phyloP scores from a whole-genome alignment of 140 eudicot species.

The Senecio squalidus region DNA sequence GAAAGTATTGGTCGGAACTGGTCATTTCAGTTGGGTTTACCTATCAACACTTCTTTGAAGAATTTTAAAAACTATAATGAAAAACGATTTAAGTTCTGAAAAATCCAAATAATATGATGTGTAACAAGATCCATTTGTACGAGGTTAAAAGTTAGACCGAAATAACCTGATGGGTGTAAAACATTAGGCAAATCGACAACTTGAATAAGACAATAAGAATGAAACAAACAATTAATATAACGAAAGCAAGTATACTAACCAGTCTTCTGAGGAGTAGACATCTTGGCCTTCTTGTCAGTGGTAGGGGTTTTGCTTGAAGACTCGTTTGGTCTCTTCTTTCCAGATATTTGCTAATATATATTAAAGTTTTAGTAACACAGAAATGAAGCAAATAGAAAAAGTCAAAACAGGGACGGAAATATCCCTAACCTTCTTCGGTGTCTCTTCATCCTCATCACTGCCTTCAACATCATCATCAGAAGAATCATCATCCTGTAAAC shows the following conservation, averaged over 20 bases:
- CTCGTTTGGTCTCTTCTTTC: conserved; percentile 64
- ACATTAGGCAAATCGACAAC: too few species aligned
- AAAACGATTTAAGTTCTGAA: too few species aligned
- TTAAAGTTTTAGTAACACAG: neutral
- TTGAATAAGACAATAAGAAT: neutral
- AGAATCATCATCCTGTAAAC: conserved; percentile 39
- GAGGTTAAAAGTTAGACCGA: too few species aligned
- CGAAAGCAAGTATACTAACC: conserved; percentile 31
- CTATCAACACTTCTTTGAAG: too few species aligned
- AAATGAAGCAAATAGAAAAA: neutral
- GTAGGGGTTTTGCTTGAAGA: conserved; percentile 54
- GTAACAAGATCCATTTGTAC: too few species aligned
- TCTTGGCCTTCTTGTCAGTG: conserved; percentile 60
- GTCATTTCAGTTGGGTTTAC: too few species aligned
- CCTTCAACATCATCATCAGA: conserved; percentile 41
- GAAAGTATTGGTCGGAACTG: too few species aligned
- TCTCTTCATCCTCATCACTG: conserved; percentile 53
- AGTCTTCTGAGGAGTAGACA: conserved; percentile 65
- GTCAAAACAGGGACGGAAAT: neutral
- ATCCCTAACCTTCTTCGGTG: conserved; percentile 59
- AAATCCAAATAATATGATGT: too few species aligned
- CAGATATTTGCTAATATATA: conserved; percentile 40
- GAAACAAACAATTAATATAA: too few species aligned
- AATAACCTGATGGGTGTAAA: too few species aligned
- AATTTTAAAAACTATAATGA: too few species aligned